Evolutionary conservation across 345 rosid genomes (phyloP).

Genomic region (Populus davidiana): DNA sequence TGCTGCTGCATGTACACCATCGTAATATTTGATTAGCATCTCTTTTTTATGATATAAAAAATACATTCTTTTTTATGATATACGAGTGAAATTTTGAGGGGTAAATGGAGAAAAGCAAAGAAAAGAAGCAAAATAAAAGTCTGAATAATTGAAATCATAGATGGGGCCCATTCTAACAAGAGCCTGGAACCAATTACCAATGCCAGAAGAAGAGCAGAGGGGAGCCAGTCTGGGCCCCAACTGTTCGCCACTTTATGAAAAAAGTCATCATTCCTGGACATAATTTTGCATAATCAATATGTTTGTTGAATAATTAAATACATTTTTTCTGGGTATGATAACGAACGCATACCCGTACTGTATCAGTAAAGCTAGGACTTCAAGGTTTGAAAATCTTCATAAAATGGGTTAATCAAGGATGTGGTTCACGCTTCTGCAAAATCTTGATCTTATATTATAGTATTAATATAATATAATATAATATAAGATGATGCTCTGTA

Average conservation of each 20-base stretch:
- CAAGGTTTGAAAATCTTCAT: neutral
- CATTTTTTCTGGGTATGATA: neutral
- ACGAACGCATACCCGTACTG: neutral
- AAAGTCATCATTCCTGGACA: constrained; percentile 4
- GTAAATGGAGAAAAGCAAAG: neutral
- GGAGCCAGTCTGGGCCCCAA: neutral
- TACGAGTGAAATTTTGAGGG: neutral
- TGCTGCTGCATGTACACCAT: neutral
- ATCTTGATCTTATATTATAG: too few species aligned
- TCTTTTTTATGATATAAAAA: too few species aligned
- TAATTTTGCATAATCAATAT: constrained; percentile 1
- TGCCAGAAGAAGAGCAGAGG: neutral
- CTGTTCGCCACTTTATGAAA: constrained; percentile 1
- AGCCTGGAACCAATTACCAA: neutral
- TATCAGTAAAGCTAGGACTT: neutral
- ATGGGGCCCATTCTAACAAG: neutral
- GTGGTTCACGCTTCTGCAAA: too few species aligned
- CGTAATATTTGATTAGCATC: too few species aligned
- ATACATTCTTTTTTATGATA: too few species aligned
- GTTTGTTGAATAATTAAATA: neutral
- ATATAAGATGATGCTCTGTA: neutral
- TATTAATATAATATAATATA: neutral
- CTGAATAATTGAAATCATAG: neutral
- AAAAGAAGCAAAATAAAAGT: neutral
- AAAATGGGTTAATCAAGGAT: neutral